Evolutionary conservation across 805 yeast genomes (phyloP).

Genomic region (Pichia nanzhaoensis): DNA sequence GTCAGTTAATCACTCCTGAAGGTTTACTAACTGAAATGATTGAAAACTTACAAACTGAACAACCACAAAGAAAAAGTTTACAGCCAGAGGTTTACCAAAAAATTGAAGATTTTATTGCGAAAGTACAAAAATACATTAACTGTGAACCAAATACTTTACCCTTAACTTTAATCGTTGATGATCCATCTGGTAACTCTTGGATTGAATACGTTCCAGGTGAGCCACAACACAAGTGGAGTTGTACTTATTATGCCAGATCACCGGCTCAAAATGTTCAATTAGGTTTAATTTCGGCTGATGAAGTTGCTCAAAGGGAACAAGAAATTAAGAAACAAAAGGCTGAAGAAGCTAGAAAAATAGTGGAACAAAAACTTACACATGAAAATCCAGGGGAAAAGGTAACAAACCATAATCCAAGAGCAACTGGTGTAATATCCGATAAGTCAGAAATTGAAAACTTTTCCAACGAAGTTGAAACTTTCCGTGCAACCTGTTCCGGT

Average conservation of each 20-base stretch:
- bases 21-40: constrained; percentile 82
- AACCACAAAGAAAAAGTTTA: constrained; percentile 63
- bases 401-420: constrained; percentile 32
- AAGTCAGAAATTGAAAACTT: constrained; percentile 74
- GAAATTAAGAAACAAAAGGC: constrained; percentile 13
- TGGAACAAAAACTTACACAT: constrained; percentile 24
- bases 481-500: constrained; percentile 86
- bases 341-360: constrained; percentile 13
- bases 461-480: constrained; percentile 86
- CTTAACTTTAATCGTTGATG: constrained; percentile 72
- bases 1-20: constrained; percentile 88
- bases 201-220: constrained; percentile 84
- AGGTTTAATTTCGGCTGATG: constrained; percentile 71
- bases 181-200: constrained; percentile 98
- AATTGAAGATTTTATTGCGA: constrained; percentile 61
- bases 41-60: constrained; percentile 74
- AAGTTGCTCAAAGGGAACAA: constrained; percentile 48
- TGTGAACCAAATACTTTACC: constrained; percentile 70
- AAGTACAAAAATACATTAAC: constrained; percentile 52
- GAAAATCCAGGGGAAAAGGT: constrained; percentile 29
- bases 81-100: constrained; percentile 74
- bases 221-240: constrained; percentile 85
- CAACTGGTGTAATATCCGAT: constrained; percentile 60
- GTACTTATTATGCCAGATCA: constrained; percentile 71
- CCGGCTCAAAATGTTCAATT: constrained; percentile 82